Percentiles rank a stretch among this genome's conserved stretches.
Evolutionary conservation across 345 rosid genomes (phyloP).

Genomic region (Linum trigynum): DNA sequence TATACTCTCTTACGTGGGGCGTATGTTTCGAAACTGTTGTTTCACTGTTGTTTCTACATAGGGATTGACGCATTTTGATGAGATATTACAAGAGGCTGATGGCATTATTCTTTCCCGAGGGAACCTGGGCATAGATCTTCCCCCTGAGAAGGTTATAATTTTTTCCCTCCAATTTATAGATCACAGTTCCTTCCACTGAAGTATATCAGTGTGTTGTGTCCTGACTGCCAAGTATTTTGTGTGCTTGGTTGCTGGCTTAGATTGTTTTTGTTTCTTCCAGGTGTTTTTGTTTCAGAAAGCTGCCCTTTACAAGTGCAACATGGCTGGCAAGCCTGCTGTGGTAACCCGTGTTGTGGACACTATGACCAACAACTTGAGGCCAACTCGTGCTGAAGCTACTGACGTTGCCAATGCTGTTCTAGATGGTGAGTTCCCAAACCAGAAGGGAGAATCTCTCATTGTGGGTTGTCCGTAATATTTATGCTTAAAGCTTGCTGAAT

Average conservation of each 20-base stretch:
- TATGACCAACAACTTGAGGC: constrained; percentile 91
- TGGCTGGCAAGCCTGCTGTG: constrained; percentile 97
- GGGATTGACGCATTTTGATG: constrained; percentile 96
- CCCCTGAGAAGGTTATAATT: constrained; percentile 76
- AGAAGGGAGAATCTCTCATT: neutral
- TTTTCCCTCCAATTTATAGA: constrained; percentile 6
- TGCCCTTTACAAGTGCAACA: constrained; percentile 92
- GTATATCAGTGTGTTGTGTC: neutral
- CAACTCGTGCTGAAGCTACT: constrained; percentile 98
- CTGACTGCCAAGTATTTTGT: neutral
- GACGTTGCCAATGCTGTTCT: constrained; percentile 98
- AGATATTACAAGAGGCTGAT: constrained; percentile 96
- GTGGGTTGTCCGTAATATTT: neutral
- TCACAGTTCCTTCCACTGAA: neutral
- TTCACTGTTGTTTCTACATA: constrained; percentile 15
- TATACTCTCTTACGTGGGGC: constrained; percentile 8
- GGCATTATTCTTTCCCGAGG: constrained; percentile 99
- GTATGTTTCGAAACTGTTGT: neutral
- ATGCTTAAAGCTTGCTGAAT: neutral
- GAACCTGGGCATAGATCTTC: constrained; percentile 93
- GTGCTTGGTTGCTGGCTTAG: constrained; percentile 10
- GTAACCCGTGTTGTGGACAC: constrained; percentile 96
- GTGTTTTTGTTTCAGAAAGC: constrained; percentile 93
- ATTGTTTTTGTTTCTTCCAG: constrained; percentile 28
- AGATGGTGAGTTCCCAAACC: constrained; percentile 46